These are phyloP conservation scores for Chloranthus sessilifolius DNA, from an alignment of 164 flowering plant species.

Conservation along the genomic window DNA sequence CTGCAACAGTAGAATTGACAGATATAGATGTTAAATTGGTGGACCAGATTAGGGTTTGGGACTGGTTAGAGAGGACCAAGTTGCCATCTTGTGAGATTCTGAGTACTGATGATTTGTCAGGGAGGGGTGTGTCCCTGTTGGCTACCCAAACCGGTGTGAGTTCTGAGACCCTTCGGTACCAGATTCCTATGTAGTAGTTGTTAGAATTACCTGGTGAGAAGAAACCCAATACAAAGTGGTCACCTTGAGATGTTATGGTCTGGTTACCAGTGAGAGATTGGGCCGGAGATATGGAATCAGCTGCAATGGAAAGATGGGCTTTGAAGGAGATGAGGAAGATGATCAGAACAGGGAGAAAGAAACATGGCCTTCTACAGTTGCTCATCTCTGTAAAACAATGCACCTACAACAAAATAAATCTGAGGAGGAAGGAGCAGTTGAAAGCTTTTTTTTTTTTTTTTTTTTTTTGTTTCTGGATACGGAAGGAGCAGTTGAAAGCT, in stretches of 20 bases:
- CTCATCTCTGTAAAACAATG: too few species aligned
- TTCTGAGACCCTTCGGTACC: constrained; percentile 11
- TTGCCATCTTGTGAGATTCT: constrained; percentile 18
- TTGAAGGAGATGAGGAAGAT: constrained; percentile 1
- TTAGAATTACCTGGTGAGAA: constrained; percentile 15
- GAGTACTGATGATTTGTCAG: constrained; percentile 8
- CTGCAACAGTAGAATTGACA: constrained; percentile 12
- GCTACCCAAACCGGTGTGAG: constrained; percentile 23
- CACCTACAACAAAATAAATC: too few species aligned
- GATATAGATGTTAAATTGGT: constrained; percentile 14
- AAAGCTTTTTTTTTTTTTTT: too few species aligned
- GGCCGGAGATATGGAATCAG: constrained; percentile 15
- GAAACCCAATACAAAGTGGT: constrained; percentile 20
- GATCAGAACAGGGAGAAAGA: too few species aligned
- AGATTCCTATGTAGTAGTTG: constrained; percentile 22
- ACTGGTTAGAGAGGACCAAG: constrained; percentile 16
- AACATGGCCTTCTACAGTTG: too few species aligned
- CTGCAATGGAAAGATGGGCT: constrained; percentile 10
- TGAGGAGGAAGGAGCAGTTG: too few species aligned
- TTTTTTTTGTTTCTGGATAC: too few species aligned
- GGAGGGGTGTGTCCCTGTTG: constrained; percentile 19
- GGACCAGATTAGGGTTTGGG: constrained; percentile 24
- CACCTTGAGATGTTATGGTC: constrained; percentile 13
- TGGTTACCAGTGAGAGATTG: constrained; percentile 18
- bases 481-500: too few species aligned